phyloP scores from a whole-genome alignment of 768 basidiomycete species.

The Mycena vitilis region DNA sequence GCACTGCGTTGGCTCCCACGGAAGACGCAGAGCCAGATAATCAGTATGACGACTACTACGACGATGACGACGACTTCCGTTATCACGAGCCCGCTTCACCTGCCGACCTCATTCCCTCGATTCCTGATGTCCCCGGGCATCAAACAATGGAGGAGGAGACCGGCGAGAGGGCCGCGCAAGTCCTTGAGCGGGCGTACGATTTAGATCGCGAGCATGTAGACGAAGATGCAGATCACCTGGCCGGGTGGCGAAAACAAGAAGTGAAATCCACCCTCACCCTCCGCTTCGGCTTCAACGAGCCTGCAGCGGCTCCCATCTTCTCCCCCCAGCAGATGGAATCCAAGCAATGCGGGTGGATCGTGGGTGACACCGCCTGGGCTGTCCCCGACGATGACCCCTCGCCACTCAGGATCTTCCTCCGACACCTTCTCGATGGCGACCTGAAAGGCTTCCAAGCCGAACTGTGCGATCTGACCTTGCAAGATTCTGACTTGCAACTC shows the following conservation, averaged over 20 bases:
- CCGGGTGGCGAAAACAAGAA: slow-evolving; percentile 18
- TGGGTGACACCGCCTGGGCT: slow-evolving; percentile 23
- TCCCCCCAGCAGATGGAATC: not conserved
- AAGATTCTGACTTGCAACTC: slow-evolving; percentile 17
- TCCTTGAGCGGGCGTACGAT: slow-evolving; percentile 23
- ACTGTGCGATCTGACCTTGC: slow-evolving; percentile 17
- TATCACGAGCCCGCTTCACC: slow-evolving; percentile 7
- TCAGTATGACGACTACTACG: not conserved
- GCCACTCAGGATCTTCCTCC: slow-evolving; percentile 18
- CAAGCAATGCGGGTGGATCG: slow-evolving; percentile 14
- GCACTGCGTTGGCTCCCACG: slow-evolving; percentile 21
- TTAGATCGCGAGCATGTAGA: slow-evolving; percentile 9
- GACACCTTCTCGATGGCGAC: slow-evolving; percentile 18
- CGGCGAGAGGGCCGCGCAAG: slow-evolving; percentile 22
- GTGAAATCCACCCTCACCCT: not conserved
- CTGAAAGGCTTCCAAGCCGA: not conserved
- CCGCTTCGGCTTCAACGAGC: slow-evolving; percentile 22
- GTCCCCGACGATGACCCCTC: slow-evolving; percentile 1
- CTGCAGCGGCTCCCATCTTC: not conserved
- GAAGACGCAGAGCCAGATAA: slow-evolving; percentile 21
- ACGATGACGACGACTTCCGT: slow-evolving; percentile 18
- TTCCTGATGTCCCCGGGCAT: slow-evolving; percentile 30
- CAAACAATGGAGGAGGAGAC: slow-evolving; percentile 23
- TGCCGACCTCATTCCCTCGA: slow-evolving; percentile 14
- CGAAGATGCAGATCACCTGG: slow-evolving; percentile 16